Percentiles rank a stretch among this genome's conserved stretches.
Conservation (phyloP, 495 filamentous ascomycete species). For the Aspergillus nidulans region DNA sequence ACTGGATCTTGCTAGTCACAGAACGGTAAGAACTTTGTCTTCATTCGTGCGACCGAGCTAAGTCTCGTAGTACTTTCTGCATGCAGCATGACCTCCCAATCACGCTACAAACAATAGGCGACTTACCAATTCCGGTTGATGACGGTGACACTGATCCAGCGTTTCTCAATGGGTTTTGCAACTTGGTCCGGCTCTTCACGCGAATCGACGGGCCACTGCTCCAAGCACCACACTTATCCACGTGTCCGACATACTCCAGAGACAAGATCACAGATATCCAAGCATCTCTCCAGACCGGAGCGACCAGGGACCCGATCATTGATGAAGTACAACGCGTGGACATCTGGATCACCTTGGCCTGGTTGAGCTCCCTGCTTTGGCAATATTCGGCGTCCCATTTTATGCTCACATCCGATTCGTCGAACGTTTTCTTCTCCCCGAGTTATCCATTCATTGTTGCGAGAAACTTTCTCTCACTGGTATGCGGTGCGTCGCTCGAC, state of each 20-base stretch:
- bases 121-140: slow-evolving; percentile 3
- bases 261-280: slow-evolving; percentile 9
- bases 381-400: slow-evolving; percentile 10
- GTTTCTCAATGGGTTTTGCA: slow-evolving; percentile 4
- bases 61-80: slow-evolving; percentile 8
- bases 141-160: slow-evolving; percentile 4
- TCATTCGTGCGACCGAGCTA: background rate
- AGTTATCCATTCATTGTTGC: slow-evolving; percentile 4
- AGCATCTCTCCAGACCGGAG: slow-evolving; percentile 3
- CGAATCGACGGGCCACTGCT: slow-evolving; percentile 9
- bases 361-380: slow-evolving; percentile 11
- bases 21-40: background rate
- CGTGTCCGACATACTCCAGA: slow-evolving; percentile 3
- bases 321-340: slow-evolving; percentile 12
- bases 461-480: slow-evolving; percentile 7
- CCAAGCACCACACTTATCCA: background rate
- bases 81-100: slow-evolving; percentile 12
- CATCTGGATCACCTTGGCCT: slow-evolving; percentile 9
- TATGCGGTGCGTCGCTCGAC: slow-evolving; percentile 7
- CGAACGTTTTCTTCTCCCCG: slow-evolving; percentile 1
- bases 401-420: slow-evolving; percentile 4
- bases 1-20: slow-evolving; percentile 10
- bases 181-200: slow-evolving; percentile 9
- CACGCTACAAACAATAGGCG: slow-evolving; percentile 10
- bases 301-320: slow-evolving; percentile 4